Evolutionary conservation across 345 rosid genomes (phyloP), one percentile per base, ranked within the genome.

Genomic region (Arabis alpina): DNA sequence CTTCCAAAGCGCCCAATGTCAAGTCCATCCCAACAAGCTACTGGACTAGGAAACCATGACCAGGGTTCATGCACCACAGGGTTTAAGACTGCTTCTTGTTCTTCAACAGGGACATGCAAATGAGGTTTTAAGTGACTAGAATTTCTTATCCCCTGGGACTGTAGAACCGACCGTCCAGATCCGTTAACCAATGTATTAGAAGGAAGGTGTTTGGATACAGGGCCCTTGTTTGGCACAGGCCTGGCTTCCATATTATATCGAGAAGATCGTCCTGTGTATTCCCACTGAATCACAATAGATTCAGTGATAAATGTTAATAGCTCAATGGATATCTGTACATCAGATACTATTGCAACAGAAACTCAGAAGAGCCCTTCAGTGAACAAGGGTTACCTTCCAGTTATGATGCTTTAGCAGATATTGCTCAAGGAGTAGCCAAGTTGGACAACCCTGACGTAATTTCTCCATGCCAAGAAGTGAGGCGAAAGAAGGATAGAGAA

Each of bases 341-440:
- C 68, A 56, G 41, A 45, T 56, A n/a, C 7, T 57, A 12, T 19
- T 11, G 48, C 47, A 70, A 12, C 63, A 50, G 52, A 3, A 66
- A 54, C 47, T 71, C 51, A 77, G 40, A 36, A 8, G 40, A 54
- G 39, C 49, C 50, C 4, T 27, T 51, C 36, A 40, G 16, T 28
- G 43, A 64, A 51, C 70, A 58, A n/a, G 58, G 15, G 59, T 27
- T 82, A 90, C 98, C 96, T 88, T 92, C 98, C 98, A 92, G 72
- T 88, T 87, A 76, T 93, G 84, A 78, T 74, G 79, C 70, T 91
- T 82, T 34, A 93, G 76, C 67, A 93, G 91, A 86, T 86, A 88
- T 64, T 90, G 97, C 80, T 93, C 98, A 47, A 93, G 97, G 77
- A 93, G 93, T 77, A 93, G 82, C 98, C 97, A 90, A 1, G 97